Percentiles rank a stretch among this genome's conserved stretches.
Evolutionary conservation across 371 early-diverging fungal genomes (phyloP).

Genomic region (Homolaphlyctis polyrhiza): DNA sequence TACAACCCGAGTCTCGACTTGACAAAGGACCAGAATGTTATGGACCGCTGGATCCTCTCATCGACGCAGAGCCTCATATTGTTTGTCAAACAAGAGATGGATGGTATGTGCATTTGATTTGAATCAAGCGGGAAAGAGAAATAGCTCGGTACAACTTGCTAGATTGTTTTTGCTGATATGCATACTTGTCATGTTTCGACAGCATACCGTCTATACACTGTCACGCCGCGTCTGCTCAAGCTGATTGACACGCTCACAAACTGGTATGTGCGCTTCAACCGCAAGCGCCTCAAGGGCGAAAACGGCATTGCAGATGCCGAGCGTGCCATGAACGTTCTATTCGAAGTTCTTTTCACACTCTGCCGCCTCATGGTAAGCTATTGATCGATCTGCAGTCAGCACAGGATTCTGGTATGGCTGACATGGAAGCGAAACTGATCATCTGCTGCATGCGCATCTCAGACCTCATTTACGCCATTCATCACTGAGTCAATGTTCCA

Average conservation of each 20-base stretch:
- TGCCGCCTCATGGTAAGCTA: slow-evolving; percentile 82
- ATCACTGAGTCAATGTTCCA: slow-evolving; percentile 98
- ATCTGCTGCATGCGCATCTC: neutral
- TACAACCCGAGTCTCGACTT: slow-evolving; percentile 63
- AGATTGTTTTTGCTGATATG: neutral
- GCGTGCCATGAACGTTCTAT: slow-evolving; percentile 86
- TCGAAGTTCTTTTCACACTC: slow-evolving; percentile 90
- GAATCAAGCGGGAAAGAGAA: no score
- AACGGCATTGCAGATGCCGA: slow-evolving; percentile 80
- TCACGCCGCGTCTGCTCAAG: slow-evolving; percentile 84
- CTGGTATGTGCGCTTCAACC: slow-evolving; percentile 99
- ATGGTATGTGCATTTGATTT: slow-evolving; percentile 25
- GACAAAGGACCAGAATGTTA: slow-evolving; percentile 76
- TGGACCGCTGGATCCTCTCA: slow-evolving; percentile 98
- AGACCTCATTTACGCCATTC: slow-evolving; percentile 99
- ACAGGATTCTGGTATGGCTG: neutral
- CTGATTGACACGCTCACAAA: slow-evolving; percentile 97
- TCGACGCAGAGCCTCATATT: slow-evolving; percentile 88
- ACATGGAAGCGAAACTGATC: neutral
- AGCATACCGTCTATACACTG: slow-evolving; percentile 95
- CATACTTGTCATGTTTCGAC: neutral
- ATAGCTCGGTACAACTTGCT: no score
- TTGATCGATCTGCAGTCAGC: neutral
- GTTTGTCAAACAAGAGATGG: slow-evolving; percentile 91
- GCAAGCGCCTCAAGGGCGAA: slow-evolving; percentile 96